These are phyloP conservation scores for Venturia asperata DNA, from an alignment of 2,329 filamentous ascomycete genomes.

Conservation along the genomic window DNA sequence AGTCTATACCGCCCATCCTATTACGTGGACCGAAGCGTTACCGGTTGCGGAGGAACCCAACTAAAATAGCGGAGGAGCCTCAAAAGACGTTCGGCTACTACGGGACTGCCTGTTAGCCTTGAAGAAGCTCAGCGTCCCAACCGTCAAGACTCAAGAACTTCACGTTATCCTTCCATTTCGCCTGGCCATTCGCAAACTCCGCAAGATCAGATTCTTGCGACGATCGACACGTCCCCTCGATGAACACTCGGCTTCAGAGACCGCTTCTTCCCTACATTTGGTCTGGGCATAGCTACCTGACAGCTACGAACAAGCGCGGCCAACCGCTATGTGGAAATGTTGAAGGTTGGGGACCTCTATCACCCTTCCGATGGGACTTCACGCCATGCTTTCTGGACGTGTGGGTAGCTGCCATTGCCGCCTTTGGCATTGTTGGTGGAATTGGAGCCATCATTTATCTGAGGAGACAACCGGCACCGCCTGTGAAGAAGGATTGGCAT, in stretches of 20 bases:
- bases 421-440: constrained; percentile 72
- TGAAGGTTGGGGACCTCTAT: constrained; percentile 94
- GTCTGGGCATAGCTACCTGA: constrained; percentile 13
- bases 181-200: background rate
- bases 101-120: background rate
- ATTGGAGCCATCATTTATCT: constrained; percentile 69
- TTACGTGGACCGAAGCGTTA: background rate
- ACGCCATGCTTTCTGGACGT: constrained; percentile 97
- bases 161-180: background rate
- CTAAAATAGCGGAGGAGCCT: background rate
- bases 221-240: constrained; percentile 4
- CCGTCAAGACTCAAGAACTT: background rate
- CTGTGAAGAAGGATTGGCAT: constrained; percentile 76
- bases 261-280: background rate
- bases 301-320: background rate
- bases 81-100: background rate
- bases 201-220: constrained; percentile 8
- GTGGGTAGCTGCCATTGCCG: constrained; percentile 71
- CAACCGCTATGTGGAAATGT: constrained; percentile 80
- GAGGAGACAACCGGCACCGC: constrained; percentile 58
- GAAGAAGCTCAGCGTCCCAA: background rate
- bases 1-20: background rate
- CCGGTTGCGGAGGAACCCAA: background rate
- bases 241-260: constrained; percentile 8
- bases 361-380: constrained; percentile 80